Evolutionary conservation across 129 eudicot genomes (phyloP).

Genomic region (Artemisia annua): DNA sequence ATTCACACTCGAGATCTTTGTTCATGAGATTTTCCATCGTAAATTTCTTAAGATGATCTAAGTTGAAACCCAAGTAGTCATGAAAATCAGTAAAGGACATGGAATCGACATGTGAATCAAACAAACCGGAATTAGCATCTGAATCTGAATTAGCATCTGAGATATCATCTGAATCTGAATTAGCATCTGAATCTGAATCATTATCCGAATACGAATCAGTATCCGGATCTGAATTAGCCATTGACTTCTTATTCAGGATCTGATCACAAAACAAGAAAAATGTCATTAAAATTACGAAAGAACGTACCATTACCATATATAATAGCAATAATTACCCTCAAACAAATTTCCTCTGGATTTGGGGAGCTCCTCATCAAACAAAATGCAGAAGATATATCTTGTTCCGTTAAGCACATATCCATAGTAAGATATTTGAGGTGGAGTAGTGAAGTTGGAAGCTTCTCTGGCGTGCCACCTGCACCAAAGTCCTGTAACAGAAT

Average conservation of each 20-base stretch:
- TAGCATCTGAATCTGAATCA: too few relatives aligned
- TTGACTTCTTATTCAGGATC: neutral
- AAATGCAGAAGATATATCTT: neutral
- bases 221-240: too few relatives aligned
- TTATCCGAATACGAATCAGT: too few relatives aligned
- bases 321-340: neutral
- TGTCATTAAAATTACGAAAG: neutral
- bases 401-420: neutral
- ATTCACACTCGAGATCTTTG: neutral
- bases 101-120: too few relatives aligned
- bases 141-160: too few relatives aligned
- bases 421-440: neutral
- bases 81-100: too few relatives aligned
- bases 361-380: neutral
- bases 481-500: neutral
- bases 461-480: neutral
- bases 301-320: neutral
- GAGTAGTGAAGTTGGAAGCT: too few relatives aligned
- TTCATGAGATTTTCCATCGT: neutral
- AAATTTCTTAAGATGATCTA: constrained; percentile 11
- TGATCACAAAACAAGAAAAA: neutral
- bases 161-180: too few relatives aligned
- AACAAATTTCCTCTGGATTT: neutral
- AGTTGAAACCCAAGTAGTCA: neutral
- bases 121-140: too few relatives aligned